Percentiles rank a stretch among this genome's conserved stretches.
Evolutionary conservation across 2,329 filamentous ascomycete genomes (phyloP).

Genomic region (Pestalotiopsis sp.): DNA sequence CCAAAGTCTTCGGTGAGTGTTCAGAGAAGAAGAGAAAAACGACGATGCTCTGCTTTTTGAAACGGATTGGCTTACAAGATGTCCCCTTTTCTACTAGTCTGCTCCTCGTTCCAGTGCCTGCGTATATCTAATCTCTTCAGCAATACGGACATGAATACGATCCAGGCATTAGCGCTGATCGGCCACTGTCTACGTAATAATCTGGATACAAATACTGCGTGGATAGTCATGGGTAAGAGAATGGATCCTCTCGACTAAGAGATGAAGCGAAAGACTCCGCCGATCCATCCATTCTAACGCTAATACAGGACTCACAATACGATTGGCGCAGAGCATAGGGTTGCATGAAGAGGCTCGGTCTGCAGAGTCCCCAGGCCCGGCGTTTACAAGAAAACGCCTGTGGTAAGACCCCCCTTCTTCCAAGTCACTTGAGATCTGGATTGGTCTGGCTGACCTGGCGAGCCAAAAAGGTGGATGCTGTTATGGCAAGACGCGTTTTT

Average conservation of each 20-base stretch:
- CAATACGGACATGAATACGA: constrained; percentile 7
- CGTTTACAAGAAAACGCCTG: neutral
- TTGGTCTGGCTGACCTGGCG: neutral
- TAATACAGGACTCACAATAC: constrained; percentile 4
- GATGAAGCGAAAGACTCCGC: neutral
- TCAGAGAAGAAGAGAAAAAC: neutral
- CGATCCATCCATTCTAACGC: neutral
- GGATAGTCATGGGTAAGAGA: constrained; percentile 8
- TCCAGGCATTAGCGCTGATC: constrained; percentile 6
- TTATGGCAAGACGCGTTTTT: constrained; percentile 7
- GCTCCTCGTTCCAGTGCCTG: constrained; percentile 6
- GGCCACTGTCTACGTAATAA: constrained; percentile 10
- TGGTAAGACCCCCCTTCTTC: neutral
- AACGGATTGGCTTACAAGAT: neutral
- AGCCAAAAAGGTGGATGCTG: constrained; percentile 2
- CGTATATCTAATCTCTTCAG: constrained; percentile 7
- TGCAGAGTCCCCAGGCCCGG: neutral
- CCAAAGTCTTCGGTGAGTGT: constrained; percentile 7
- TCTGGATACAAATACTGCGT: constrained; percentile 7
- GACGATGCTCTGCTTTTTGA: neutral
- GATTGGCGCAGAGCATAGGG: constrained; percentile 8
- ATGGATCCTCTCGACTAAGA: neutral
- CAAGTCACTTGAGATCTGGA: neutral
- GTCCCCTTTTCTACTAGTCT: neutral
- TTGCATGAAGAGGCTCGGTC: neutral